These are phyloP conservation scores for Basidiobolus meristosporus DNA, from an alignment of 371 early-diverging fungal genomes.

Conservation along the genomic window DNA sequence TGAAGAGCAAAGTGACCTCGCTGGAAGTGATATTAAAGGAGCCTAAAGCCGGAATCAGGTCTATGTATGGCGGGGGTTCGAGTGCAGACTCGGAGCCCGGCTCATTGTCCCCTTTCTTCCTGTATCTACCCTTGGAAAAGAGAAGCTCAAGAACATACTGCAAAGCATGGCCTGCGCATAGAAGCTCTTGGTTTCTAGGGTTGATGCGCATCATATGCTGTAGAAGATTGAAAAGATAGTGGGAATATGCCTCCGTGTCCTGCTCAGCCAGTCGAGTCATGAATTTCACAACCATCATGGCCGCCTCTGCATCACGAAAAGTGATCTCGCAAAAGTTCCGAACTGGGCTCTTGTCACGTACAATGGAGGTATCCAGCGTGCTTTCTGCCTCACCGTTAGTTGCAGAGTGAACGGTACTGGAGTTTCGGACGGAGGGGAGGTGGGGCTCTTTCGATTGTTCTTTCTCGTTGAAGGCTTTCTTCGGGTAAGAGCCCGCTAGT, in stretches of 20 bases:
- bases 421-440: slow-evolving; percentile 13
- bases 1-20: slow-evolving; percentile 12
- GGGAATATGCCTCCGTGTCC: slow-evolving; percentile 11
- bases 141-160: slow-evolving; percentile 13
- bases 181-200: slow-evolving; percentile 15
- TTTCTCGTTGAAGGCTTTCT: background rate
- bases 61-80: slow-evolving; percentile 11
- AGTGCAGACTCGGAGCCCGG: background rate
- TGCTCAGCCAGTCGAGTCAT: slow-evolving; percentile 11
- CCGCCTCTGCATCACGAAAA: slow-evolving; percentile 15
- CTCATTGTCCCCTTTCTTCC: slow-evolving; percentile 5
- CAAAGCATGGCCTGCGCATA: slow-evolving; percentile 10
- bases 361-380: background rate
- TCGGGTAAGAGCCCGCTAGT: background rate
- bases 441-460: slow-evolving; percentile 4
- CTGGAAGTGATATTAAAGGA: slow-evolving; percentile 14
- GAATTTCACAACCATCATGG: slow-evolving; percentile 14
- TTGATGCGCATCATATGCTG: slow-evolving; percentile 17
- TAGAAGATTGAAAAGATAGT: slow-evolving; percentile 13
- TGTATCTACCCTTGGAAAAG: slow-evolving; percentile 11
- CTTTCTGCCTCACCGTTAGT: background rate
- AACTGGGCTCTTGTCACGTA: slow-evolving; percentile 4
- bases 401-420: slow-evolving; percentile 9
- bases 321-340: slow-evolving; percentile 12
- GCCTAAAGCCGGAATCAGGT: slow-evolving; percentile 14